Conservation (phyloP, 805 yeast species). For the Ogataea dorogensis region DNA sequence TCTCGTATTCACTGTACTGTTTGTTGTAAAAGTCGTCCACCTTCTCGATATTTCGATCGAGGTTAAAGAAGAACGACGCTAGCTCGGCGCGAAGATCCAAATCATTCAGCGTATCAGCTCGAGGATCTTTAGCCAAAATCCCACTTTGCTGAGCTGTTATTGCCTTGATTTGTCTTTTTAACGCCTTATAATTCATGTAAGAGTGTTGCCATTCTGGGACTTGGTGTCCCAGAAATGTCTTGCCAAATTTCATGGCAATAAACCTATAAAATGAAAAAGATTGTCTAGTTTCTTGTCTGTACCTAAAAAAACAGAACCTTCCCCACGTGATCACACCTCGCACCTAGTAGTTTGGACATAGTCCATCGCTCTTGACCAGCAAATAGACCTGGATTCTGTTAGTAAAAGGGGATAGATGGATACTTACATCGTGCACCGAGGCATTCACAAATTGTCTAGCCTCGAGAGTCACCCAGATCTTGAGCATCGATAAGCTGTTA, state of each 20-base stretch:
- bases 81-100: slow-evolving; percentile 45
- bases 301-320: slow-evolving; percentile 4
- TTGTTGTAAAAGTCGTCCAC: slow-evolving; percentile 77
- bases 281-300: slow-evolving; percentile 1
- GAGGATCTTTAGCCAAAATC: slow-evolving; percentile 23
- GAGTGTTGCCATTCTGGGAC: slow-evolving; percentile 89
- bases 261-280: neutral
- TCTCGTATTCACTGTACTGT: slow-evolving; percentile 70
- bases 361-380: slow-evolving; percentile 60
- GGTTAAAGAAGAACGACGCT: slow-evolving; percentile 68
- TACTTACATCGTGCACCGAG: slow-evolving; percentile 73
- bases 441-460: slow-evolving; percentile 82
- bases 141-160: slow-evolving; percentile 46
- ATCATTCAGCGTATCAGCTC: slow-evolving; percentile 38
- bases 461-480: slow-evolving; percentile 89
- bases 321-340: slow-evolving; percentile 10
- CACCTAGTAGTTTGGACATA: slow-evolving; percentile 59
- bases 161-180: slow-evolving; percentile 76
- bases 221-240: slow-evolving; percentile 76
- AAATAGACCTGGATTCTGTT: slow-evolving; percentile 39
- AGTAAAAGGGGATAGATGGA: slow-evolving; percentile 1
- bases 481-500: slow-evolving; percentile 74
- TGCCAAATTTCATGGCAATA: slow-evolving; percentile 74
- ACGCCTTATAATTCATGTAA: slow-evolving; percentile 81
- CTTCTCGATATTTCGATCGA: slow-evolving; percentile 78